A percentile compares a stretch with the other conserved stretches of the same genome.
These are phyloP conservation scores for Cyberlindnera mrakii DNA, from an alignment of 805 yeast genomes.

Conservation along the genomic window DNA sequence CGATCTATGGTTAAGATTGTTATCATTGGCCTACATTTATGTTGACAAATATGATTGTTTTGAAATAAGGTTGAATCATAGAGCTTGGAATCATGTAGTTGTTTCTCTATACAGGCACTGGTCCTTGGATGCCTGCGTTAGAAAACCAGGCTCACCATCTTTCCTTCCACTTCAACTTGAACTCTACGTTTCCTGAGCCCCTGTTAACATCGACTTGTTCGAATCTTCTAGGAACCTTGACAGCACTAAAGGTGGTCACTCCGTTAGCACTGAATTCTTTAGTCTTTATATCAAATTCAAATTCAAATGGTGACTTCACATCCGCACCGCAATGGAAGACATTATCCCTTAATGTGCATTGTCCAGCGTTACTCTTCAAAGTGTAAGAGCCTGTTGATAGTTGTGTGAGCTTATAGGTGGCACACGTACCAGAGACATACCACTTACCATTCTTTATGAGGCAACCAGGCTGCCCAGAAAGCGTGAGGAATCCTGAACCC, in stretches of 20 bases:
- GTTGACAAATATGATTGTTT: too few species aligned
- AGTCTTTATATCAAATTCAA: constrained; percentile 9
- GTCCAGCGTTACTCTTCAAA: constrained; percentile 65
- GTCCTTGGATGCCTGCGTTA: background rate
- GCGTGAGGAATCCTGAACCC: constrained; percentile 41
- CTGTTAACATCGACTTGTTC: constrained; percentile 38
- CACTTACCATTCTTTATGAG: constrained; percentile 82
- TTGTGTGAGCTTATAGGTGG: constrained; percentile 50
- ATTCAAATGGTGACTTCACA: constrained; percentile 36
- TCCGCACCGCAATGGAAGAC: constrained; percentile 43
- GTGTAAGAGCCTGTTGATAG: constrained; percentile 44
- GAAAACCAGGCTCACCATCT: background rate
- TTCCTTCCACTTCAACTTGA: constrained; percentile 25
- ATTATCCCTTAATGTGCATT: constrained; percentile 47
- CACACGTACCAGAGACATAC: constrained; percentile 80
- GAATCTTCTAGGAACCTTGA: constrained; percentile 24
- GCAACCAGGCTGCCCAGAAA: constrained; percentile 59
- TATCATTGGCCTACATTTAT: too few species aligned
- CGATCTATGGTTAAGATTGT: background rate
- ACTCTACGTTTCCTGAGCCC: constrained; percentile 34
- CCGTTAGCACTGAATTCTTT: constrained; percentile 12
- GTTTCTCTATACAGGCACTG: too few species aligned
- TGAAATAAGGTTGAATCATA: too few species aligned
- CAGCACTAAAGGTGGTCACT: constrained; percentile 10
- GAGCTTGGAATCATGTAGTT: too few species aligned